These are phyloP conservation scores for Brassica balearica DNA, from an alignment of 441 rosid species.

Conservation along the genomic window DNA sequence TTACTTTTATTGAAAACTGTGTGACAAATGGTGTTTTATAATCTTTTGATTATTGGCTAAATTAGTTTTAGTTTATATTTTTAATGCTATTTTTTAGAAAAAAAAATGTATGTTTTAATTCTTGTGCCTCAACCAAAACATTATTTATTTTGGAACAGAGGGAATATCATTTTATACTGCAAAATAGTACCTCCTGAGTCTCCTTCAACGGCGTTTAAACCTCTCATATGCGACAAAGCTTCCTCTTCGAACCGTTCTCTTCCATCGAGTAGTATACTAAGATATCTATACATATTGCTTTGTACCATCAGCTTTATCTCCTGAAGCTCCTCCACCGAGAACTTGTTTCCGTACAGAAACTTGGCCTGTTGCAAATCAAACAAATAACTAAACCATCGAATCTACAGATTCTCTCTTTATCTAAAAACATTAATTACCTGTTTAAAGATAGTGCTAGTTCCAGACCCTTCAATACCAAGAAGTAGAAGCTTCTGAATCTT, in stretches of 20 bases:
- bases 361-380: constrained; percentile 77
- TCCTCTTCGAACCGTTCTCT: constrained; percentile 99
- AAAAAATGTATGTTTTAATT: no score
- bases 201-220: constrained; percentile 52
- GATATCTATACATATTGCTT: constrained; percentile 97
- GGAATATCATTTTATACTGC: no score
- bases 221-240: constrained; percentile 58
- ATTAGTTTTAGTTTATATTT: no score
- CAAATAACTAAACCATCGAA: constrained; percentile 25
- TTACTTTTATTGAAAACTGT: no score
- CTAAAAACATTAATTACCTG: constrained; percentile 58
- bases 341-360: constrained; percentile 95
- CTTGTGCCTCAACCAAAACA: no score
- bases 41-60: no score
- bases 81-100: no score
- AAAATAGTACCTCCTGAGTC: constrained; percentile 59
- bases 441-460: constrained; percentile 93
- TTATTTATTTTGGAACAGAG: no score
- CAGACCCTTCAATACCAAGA: constrained; percentile 80
- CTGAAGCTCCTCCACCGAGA: constrained; percentile 80
- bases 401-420: not conserved
- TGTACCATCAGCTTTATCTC: constrained; percentile 98
- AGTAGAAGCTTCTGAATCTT: constrained; percentile 73
- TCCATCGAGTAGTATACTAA: constrained; percentile 96
- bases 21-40: no score